These are phyloP conservation scores for Penicillium desertorum DNA, from an alignment of 495 filamentous ascomycete species.

Conservation along the genomic window DNA sequence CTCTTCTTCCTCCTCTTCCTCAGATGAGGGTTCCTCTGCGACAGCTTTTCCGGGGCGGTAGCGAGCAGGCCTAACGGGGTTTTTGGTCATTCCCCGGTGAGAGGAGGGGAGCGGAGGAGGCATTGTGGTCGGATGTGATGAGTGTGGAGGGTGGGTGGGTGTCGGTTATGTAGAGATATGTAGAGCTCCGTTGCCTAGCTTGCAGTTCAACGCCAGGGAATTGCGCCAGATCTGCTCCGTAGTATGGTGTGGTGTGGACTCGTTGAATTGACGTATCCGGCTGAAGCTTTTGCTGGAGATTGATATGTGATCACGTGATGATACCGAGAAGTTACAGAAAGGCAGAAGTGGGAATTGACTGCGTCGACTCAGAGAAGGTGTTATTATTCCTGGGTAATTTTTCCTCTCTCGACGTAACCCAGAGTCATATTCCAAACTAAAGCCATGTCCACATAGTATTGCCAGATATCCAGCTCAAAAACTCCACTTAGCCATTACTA, in stretches of 20 bases:
- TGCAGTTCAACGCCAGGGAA: conserved; percentile 20
- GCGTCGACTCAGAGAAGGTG: neutral
- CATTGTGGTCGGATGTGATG: conserved; percentile 53
- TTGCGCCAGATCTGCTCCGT: conserved; percentile 22
- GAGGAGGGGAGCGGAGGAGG: conserved; percentile 52
- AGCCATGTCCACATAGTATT: neutral
- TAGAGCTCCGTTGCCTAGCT: conserved; percentile 31
- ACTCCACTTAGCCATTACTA: neutral
- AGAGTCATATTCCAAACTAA: neutral
- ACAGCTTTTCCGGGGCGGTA: conserved; percentile 83
- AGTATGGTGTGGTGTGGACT: conserved; percentile 34
- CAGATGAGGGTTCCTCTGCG: conserved; percentile 64
- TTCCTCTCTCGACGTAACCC: neutral
- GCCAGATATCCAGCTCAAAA: neutral
- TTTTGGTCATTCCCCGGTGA: conserved; percentile 91
- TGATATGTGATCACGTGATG: conserved; percentile 18
- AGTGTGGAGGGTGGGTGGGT: neutral
- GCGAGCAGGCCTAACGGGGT: conserved; percentile 72
- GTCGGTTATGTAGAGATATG: conserved; percentile 8
- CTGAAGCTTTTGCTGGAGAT: conserved; percentile 36
- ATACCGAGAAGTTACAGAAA: neutral
- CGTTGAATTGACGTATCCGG: conserved; percentile 25
- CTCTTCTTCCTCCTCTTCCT: conserved; percentile 49
- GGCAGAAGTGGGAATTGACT: neutral
- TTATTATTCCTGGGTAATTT: neutral